These are phyloP conservation scores for Kodamaea neixiangensis DNA, from an alignment of 805 yeast genomes.

Conservation along the genomic window DNA sequence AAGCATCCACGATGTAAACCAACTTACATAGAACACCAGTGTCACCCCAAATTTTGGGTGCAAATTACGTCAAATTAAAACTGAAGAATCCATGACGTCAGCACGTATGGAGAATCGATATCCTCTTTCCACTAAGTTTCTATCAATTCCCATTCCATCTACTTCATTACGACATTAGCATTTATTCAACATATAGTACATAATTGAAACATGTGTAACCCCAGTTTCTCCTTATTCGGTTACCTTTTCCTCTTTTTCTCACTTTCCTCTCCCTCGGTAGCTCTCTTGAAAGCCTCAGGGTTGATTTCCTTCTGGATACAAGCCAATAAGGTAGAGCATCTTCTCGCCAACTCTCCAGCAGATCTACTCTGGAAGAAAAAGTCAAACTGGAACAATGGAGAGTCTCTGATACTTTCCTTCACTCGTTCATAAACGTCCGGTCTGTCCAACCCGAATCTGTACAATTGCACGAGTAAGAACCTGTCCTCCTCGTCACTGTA, in stretches of 20 bases:
- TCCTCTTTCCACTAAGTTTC: no score
- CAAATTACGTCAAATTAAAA: no score
- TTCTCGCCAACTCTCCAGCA: constrained; percentile 73
- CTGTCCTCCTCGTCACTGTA: constrained; percentile 91
- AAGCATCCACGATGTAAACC: no score
- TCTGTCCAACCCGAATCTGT: constrained; percentile 77
- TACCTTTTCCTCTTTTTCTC: constrained; percentile 10
- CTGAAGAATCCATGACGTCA: no score
- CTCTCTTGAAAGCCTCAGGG: constrained; percentile 13
- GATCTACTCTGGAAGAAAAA: constrained; percentile 83
- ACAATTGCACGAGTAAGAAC: constrained; percentile 76
- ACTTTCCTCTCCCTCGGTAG: constrained; percentile 6
- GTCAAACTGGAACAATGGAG: constrained; percentile 82
- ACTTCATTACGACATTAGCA: no score
- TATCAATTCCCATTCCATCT: no score
- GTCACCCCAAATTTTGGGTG: no score
- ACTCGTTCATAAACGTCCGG: constrained; percentile 78
- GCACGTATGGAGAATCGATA: no score
- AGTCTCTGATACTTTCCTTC: constrained; percentile 68
- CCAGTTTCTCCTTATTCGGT: not conserved
- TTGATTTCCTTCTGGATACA: constrained; percentile 67
- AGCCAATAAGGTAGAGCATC: constrained; percentile 77
- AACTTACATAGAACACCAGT: no score
- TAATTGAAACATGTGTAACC: not conserved
- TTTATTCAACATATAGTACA: no score